Evolutionary conservation across 192 early-diverging fungal species (phyloP).

Genomic region (Podila verticillata): DNA sequence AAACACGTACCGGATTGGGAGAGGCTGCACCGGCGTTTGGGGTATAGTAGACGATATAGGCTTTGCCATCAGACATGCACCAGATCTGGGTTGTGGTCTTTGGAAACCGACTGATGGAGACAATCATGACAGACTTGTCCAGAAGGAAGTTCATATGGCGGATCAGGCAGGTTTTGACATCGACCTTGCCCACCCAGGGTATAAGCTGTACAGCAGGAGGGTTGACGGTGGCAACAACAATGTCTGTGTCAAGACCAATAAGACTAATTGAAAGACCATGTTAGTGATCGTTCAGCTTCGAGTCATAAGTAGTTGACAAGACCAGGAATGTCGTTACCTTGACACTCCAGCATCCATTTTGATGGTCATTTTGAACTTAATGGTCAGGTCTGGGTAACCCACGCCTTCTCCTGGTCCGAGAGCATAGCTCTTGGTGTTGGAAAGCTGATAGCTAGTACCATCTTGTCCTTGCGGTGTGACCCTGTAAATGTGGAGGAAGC

Average conservation of each 20-base stretch:
- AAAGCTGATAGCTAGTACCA: slow-evolving; percentile 68
- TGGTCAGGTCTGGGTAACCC: slow-evolving; percentile 61
- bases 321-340: slow-evolving; percentile 54
- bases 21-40: slow-evolving; percentile 36
- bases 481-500: slow-evolving; percentile 78
- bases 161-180: slow-evolving; percentile 65
- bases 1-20: slow-evolving; percentile 15
- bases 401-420: slow-evolving; percentile 76
- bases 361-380: slow-evolving; percentile 78
- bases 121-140: slow-evolving; percentile 36
- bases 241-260: slow-evolving; percentile 67
- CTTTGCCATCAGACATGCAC: slow-evolving; percentile 65
- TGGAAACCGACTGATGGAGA: slow-evolving; percentile 42
- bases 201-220: slow-evolving; percentile 79
- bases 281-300: neutral
- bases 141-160: slow-evolving; percentile 59
- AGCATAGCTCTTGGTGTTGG: slow-evolving; percentile 66
- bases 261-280: slow-evolving; percentile 60
- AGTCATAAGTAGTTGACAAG: too few relatives aligned
- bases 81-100: slow-evolving; percentile 45
- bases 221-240: slow-evolving; percentile 72
- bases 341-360: slow-evolving; percentile 78
- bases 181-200: slow-evolving; percentile 75
- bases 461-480: slow-evolving; percentile 62
- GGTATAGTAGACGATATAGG: slow-evolving; percentile 67